Percentiles rank a stretch among this genome's conserved stretches.
Evolutionary conservation across 441 rosid species (phyloP).

Genomic region (Sinapis alba): DNA sequence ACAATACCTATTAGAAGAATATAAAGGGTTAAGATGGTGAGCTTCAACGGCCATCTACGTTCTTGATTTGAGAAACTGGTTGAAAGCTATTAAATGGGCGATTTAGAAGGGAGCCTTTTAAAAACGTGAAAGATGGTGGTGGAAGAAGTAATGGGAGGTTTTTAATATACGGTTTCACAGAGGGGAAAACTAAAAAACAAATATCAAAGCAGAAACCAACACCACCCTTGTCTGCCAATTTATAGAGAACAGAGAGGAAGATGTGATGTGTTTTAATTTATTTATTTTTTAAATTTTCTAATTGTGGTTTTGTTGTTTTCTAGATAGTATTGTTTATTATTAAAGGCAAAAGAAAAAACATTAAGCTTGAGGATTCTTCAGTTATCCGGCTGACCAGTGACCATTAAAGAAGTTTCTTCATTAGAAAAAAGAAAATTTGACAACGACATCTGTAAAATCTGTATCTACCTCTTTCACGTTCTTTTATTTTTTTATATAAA

Average conservation of each 20-base stretch:
- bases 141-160: slow-evolving; percentile 26
- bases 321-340: background rate
- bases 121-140: slow-evolving; percentile 12
- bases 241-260: slow-evolving; percentile 42
- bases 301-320: slow-evolving; percentile 17
- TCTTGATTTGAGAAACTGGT: background rate
- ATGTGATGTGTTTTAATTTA: slow-evolving; percentile 44
- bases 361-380: slow-evolving; percentile 38
- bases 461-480: slow-evolving; percentile 11
- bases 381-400: slow-evolving; percentile 38
- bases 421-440: slow-evolving; percentile 14
- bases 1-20: slow-evolving; percentile 35
- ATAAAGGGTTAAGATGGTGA: slow-evolving; percentile 53
- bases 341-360: background rate
- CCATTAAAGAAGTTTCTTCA: slow-evolving; percentile 37
- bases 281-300: slow-evolving; percentile 33
- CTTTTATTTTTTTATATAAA: slow-evolving; percentile 3
- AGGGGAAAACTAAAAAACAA: slow-evolving; percentile 17
- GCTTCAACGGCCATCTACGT: slow-evolving; percentile 76
- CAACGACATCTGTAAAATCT: slow-evolving; percentile 32
- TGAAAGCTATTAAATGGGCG: slow-evolving; percentile 19
- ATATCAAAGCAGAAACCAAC: slow-evolving; percentile 35
- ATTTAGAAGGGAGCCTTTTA: background rate
- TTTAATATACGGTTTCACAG: slow-evolving; percentile 15
- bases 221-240: slow-evolving; percentile 39